These are phyloP conservation scores for Cercospora sp. DNA, from an alignment of 2,329 filamentous ascomycete species.

Conservation along the genomic window DNA sequence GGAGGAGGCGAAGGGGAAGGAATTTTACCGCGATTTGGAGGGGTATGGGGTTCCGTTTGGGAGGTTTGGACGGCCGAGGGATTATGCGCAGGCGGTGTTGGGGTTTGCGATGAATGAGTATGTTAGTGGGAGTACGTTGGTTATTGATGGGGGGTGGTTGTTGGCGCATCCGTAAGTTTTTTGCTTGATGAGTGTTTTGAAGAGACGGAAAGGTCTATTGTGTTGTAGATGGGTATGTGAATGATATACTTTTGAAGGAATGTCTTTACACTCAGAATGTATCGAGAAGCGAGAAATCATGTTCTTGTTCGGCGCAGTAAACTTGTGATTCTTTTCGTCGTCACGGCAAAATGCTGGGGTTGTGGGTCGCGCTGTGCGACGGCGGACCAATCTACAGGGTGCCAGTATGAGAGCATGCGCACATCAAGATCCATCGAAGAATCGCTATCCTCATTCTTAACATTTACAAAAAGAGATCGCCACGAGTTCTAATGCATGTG, in stretches of 20 bases:
- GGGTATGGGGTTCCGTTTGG: constrained; percentile 43
- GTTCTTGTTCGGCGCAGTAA: not conserved
- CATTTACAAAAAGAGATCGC: not conserved
- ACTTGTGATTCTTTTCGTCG: not conserved
- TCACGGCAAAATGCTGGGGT: not conserved
- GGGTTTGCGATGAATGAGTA: constrained; percentile 59
- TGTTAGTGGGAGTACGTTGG: constrained; percentile 61
- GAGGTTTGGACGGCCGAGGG: constrained; percentile 43
- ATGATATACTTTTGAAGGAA: not conserved
- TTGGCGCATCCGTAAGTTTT: constrained; percentile 32
- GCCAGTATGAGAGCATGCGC: not conserved
- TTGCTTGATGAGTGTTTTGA: not conserved
- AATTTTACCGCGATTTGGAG: constrained; percentile 39
- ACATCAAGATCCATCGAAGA: not conserved
- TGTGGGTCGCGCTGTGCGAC: not conserved
- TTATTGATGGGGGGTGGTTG: constrained; percentile 65
- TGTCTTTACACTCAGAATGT: not conserved
- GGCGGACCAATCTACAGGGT: not conserved
- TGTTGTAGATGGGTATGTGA: not conserved
- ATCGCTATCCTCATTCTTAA: not conserved
- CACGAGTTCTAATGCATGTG: not conserved
- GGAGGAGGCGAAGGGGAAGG: constrained; percentile 51
- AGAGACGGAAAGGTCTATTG: no score
- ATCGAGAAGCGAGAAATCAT: not conserved
- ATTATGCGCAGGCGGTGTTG: constrained; percentile 58